Base-by-base conservation (phyloP, 805 yeast genomes). In the Candida chauliodis region DNA sequence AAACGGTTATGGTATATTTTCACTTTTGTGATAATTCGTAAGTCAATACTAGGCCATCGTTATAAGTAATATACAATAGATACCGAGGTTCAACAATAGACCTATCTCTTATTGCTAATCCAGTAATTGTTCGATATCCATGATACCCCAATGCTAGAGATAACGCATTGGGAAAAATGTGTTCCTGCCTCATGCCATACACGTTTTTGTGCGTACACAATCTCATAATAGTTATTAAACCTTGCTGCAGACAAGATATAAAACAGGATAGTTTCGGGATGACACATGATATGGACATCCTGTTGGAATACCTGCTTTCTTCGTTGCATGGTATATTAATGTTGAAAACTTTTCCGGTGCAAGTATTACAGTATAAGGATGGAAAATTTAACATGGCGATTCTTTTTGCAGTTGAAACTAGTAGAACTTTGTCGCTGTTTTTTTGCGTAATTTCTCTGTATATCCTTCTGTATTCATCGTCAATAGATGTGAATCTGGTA, bases 291-390 rank as follows among this genome's bases (percentile, higher is more conserved):
- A 68, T 59, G 15, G 66, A 62, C 9, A 68, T 60, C 10, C 74
- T 44, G 40, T 66, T 56, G 30, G 62, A 50, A 47, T 49, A 58
- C 30, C 48, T 47, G 7, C 52, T 49, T 15, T 66, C 74, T 10
- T 66, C 72, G 37, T 56, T 58, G 18, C 51, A 50, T 6, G 73
- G 68, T 16, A 59, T 48, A 1, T 51, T 49, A 44, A 66, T 50
- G 13, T 62, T 61, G 47, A 74, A 76, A 16, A 62, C 52, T 3
- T 64, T 54, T 3, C 66, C 56, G 1, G 77, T 69, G 1, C 76
- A 65, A 4, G 76, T 66, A 45, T 65, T 70, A 49, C 80, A 75
- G 24, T 71, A 61, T 16, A 78, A 56, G 8, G 66, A 60, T 35
- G 71, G 70, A 1, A 61, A 60, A 18, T 70, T 57, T 45, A 75